Conservation (phyloP, 2,329 filamentous ascomycete species). For the Hymenoscyphus occultus region DNA sequence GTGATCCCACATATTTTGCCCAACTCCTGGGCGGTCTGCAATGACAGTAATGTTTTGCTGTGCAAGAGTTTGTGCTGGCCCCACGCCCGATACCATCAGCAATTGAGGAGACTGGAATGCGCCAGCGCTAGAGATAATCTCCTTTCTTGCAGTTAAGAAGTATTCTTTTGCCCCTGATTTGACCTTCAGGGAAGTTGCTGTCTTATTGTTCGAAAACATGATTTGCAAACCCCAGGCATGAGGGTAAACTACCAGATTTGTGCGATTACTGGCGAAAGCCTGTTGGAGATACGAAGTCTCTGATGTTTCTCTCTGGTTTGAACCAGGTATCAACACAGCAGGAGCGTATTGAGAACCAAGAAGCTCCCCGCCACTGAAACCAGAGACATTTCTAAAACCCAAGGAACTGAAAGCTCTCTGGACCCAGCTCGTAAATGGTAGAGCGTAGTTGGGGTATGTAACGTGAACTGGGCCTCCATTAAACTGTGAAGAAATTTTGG, state of each 20-base stretch:
- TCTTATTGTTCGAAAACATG: slow-evolving; percentile 40
- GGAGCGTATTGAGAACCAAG: slow-evolving; percentile 39
- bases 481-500: slow-evolving; percentile 31
- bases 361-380: slow-evolving; percentile 43
- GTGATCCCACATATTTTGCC: slow-evolving; percentile 47
- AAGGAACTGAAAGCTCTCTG: slow-evolving; percentile 41
- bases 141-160: slow-evolving; percentile 30
- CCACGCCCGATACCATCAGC: slow-evolving; percentile 34
- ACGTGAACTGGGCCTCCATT: slow-evolving; percentile 20
- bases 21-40: slow-evolving; percentile 47
- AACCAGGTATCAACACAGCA: slow-evolving; percentile 34
- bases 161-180: slow-evolving; percentile 15
- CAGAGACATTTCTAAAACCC: slow-evolving; percentile 38
- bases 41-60: slow-evolving; percentile 44
- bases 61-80: slow-evolving; percentile 42
- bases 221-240: slow-evolving; percentile 45
- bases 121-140: slow-evolving; percentile 49
- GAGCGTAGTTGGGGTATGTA: slow-evolving; percentile 17
- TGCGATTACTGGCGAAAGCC: slow-evolving; percentile 30
- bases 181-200: slow-evolving; percentile 42
- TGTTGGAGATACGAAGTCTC: slow-evolving; percentile 39
- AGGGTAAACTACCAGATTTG: slow-evolving; percentile 41
- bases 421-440: slow-evolving; percentile 14
- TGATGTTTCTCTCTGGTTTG: slow-evolving; percentile 36
- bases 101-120: slow-evolving; percentile 50